Base-by-base conservation (phyloP, 2,329 filamentous ascomycete genomes). In the Trichophyton equinum region DNA sequence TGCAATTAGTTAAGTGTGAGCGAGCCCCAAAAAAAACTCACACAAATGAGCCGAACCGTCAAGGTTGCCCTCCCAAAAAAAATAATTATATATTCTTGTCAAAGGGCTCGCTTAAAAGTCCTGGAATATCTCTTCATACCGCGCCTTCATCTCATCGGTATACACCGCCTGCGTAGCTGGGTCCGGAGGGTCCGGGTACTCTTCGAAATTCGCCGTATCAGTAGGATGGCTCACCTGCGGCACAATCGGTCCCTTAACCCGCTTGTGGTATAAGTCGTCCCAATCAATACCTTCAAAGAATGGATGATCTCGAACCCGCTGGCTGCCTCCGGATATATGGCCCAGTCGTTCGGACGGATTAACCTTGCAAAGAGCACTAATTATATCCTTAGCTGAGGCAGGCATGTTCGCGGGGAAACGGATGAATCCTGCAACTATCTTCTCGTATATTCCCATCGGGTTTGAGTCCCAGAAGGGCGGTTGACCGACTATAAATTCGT, bases 391-490 rank as follows among this genome's bases (percentile, higher is more conserved):
- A 2, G 84, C 83, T 27, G 82, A 78, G 2, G 78, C 68, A 0
- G 80, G 78, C 79, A 85, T 83, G 64, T 79, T 78, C 7, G 76
- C 77, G 6, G 84, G 84, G 68, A 82, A 86, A 62, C 82, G 81
- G 46, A 86, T 72, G 62, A 78, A 81, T 62, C 83, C 84, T 70
- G 84, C 81, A 13, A 86, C 82, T 64, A 86, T 86, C 68, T 83
- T 83, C 70, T 86, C 83, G 69, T 86, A 86, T 64, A 86, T 85
- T 63, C 84, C 84, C 81, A 86, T 85, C 2, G 83, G 83, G 65
- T 85, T 85, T 62, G 84, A 81, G 68, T 86, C 83, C 83, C 84
- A 86, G 70, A 86, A 86, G 0, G 84, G 84, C 22, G 84, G 84
- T 67, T 86, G 83, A 58, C 84, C 84, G 57, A 86, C 83, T 20